Percentiles rank a stretch among this genome's conserved stretches.
These are phyloP conservation scores for Schwanniomyces polymorphus DNA, from an alignment of 805 yeast species.

Conservation along the genomic window DNA sequence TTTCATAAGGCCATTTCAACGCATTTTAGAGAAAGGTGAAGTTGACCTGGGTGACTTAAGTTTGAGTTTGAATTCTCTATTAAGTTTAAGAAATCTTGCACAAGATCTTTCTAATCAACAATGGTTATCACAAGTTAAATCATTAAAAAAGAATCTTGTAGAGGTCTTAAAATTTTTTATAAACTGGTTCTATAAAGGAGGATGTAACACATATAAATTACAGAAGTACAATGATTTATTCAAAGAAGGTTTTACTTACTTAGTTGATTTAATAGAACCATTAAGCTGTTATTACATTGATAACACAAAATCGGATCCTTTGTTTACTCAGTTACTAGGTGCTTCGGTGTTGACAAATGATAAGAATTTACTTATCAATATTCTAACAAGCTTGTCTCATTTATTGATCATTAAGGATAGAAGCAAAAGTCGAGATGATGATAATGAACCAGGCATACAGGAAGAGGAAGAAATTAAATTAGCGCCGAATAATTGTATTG, in stretches of 20 bases:
- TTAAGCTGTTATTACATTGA: conserved; percentile 81
- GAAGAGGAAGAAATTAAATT: conserved; percentile 10
- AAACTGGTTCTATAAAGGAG: conserved; percentile 29
- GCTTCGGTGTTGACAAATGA: conserved; percentile 59
- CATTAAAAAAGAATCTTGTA: conserved; percentile 47
- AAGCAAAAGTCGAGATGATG: conserved; percentile 11
- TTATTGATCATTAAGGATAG: conserved; percentile 50
- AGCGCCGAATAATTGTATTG: conserved; percentile 38
- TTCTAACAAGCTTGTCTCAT: conserved; percentile 76
- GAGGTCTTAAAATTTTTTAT: conserved; percentile 43
- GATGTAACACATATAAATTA: conserved; percentile 15
- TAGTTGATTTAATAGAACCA: conserved; percentile 80
- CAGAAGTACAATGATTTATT: conserved; percentile 27
- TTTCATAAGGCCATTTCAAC: conserved; percentile 34
- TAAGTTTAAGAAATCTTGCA: conserved; percentile 76
- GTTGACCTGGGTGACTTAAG: conserved; percentile 20
- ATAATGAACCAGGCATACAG: conserved; percentile 11
- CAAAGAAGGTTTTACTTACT: conserved; percentile 64
- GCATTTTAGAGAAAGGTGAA: conserved; percentile 16
- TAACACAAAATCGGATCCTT: conserved; percentile 64
- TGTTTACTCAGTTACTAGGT: conserved; percentile 56
- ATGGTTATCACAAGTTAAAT: conserved; percentile 56
- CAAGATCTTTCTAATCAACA: conserved; percentile 86
- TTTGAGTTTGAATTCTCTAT: conserved; percentile 46
- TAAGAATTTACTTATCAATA: conserved; percentile 65